A percentile compares a stretch with the other conserved stretches of the same genome.
phyloP scores from a whole-genome alignment of 2,329 filamentous ascomycete genomes.

The Coniosporium uncinatum region DNA sequence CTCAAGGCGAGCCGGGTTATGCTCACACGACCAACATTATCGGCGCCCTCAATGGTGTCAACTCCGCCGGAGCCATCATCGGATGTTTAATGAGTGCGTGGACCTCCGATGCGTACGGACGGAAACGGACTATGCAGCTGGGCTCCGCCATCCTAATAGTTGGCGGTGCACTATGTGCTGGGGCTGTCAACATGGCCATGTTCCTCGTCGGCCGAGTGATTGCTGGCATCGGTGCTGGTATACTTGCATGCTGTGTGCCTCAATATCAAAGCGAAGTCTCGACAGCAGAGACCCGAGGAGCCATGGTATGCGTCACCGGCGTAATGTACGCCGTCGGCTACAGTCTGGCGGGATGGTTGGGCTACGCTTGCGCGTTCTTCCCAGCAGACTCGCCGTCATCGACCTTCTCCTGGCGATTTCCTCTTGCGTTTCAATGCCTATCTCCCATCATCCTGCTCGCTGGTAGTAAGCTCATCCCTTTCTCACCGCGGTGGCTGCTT shows the following conservation, averaged over 20 bases:
- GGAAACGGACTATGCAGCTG: constrained; percentile 86
- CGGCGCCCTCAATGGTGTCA: constrained; percentile 30
- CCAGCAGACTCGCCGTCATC: constrained; percentile 19
- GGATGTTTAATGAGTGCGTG: constrained; percentile 31
- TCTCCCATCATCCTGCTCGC: constrained; percentile 32
- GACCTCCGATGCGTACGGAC: constrained; percentile 47
- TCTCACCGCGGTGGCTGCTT: constrained; percentile 37
- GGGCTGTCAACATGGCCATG: constrained; percentile 79
- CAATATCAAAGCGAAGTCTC: constrained; percentile 58
- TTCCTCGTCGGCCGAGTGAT: constrained; percentile 58
- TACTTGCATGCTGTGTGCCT: constrained; percentile 43
- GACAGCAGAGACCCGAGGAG: constrained; percentile 88
- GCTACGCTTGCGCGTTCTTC: constrained; percentile 32
- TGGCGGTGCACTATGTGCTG: constrained; percentile 81
- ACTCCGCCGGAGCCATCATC: constrained; percentile 32
- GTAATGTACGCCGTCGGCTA: constrained; percentile 36
- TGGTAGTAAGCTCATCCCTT: constrained; percentile 29
- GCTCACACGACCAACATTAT: constrained; percentile 22
- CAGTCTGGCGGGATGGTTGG: constrained; percentile 30
- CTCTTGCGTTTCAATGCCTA: constrained; percentile 34
- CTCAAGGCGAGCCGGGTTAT: constrained; percentile 19
- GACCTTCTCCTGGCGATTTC: constrained; percentile 38
- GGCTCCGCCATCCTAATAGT: constrained; percentile 83
- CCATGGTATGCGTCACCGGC: constrained; percentile 23
- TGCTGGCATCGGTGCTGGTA: constrained; percentile 43